Conservation (phyloP, 1,284 basidiomycete species). For the Athelia psychrophila region DNA sequence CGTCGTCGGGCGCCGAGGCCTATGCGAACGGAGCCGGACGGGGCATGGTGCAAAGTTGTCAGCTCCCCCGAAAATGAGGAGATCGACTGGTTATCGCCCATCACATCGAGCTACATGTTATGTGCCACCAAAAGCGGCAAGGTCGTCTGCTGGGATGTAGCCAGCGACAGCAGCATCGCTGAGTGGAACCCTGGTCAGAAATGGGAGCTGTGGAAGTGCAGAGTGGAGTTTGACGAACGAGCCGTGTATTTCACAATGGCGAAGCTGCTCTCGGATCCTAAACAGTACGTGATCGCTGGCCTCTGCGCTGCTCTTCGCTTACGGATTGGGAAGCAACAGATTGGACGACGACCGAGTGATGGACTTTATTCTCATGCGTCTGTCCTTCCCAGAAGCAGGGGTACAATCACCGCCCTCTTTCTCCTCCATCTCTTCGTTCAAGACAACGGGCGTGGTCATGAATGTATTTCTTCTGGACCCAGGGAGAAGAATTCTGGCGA, state of each 20-base stretch:
- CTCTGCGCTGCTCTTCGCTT: neutral
- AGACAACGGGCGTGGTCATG: constrained; percentile 67
- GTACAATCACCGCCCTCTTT: constrained; percentile 39
- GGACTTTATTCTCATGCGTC: constrained; percentile 56
- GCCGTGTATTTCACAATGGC: constrained; percentile 76
- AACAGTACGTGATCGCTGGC: constrained; percentile 24
- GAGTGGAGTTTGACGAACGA: constrained; percentile 68
- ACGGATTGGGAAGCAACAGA: constrained; percentile 13
- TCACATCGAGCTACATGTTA: constrained; percentile 68
- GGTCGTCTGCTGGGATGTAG: constrained; percentile 76
- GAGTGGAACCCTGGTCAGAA: constrained; percentile 63
- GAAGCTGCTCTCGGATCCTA: constrained; percentile 50
- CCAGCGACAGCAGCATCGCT: constrained; percentile 52
- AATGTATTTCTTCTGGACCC: constrained; percentile 75
- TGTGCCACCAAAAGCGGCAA: constrained; percentile 72
- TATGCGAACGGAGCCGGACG: constrained; percentile 20
- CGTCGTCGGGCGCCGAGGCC: constrained; percentile 54
- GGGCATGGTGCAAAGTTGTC: constrained; percentile 59
- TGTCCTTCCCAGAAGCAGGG: constrained; percentile 41
- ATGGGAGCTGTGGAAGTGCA: constrained; percentile 76
- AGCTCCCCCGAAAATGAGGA: constrained; percentile 61
- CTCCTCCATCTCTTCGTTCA: constrained; percentile 54
- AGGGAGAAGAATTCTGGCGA: constrained; percentile 53
- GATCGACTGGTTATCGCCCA: constrained; percentile 72
- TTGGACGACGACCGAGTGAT: constrained; percentile 49